Base-by-base conservation (phyloP, 805 yeast genomes). In the Yamadazyma endophytica region DNA sequence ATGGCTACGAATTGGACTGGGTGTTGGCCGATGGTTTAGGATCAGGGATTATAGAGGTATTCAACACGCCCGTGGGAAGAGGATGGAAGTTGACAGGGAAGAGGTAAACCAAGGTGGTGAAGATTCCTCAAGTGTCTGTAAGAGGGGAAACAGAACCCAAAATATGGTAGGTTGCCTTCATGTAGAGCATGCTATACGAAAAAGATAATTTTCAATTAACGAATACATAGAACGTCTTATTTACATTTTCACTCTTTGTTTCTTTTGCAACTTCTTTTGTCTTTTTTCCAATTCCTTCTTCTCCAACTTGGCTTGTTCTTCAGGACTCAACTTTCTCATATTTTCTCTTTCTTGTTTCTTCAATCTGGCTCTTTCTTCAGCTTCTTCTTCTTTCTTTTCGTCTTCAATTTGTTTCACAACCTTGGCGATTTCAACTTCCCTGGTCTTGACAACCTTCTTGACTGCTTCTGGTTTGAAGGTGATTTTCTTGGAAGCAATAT, bases 271-370 rank as follows among this genome's bases (percentile, higher is more conserved):
- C 61, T 85, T 84, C 65, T 87, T 79, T 54, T 80, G 85, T 58
- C 79, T 86, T 68, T 81, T 86, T 46, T 85, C 95, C 44, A 68
- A 68, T 57, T 82, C 86, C 64, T 82, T 85, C 64, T 77, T 79
- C 43, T 83, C 90, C 25, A 73, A 57, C 62, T 82, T 85, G 44
- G 78, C 78, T 62, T 83, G 92, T 53, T 82, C 92, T 49, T 80
- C 87, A 39, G 86, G 81, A 27, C 81, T 68, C 50, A 83, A 61
- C 43, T 69, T 70, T 44, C 72, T 61, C 41, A 73, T 48, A 32
- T 65, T 62, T 43, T 82, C 82, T 59, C 76, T 78, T 47, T 75
- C 77, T 47, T 73, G 74, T 50, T 73, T 80, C 47, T 73, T 78
- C 41, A 74, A 76, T 58, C 82, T 85, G 19, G 82, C 75, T 59